Percentiles rank a stretch among this genome's conserved stretches.
These are phyloP conservation scores for Clonostachys rhizophaga DNA, from an alignment of 2,329 filamentous ascomycete species.

Conservation along the genomic window DNA sequence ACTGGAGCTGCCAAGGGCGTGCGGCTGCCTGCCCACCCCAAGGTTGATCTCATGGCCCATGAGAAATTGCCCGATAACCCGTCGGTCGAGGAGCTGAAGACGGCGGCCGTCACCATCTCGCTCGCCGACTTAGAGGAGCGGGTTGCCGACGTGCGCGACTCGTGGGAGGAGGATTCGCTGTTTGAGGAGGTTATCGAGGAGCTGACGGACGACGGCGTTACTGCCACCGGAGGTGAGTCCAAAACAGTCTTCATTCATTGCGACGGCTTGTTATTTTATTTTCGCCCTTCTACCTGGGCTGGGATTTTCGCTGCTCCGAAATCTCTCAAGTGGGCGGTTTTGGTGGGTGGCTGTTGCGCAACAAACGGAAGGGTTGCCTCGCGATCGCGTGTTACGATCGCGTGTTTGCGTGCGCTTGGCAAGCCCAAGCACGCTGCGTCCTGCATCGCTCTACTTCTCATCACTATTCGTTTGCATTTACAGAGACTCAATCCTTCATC, in stretches of 20 bases:
- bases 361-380: no score
- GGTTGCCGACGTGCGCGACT: conserved; percentile 45
- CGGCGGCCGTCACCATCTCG: conserved; percentile 25
- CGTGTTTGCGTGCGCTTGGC: no score
- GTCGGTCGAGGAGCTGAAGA: conserved; percentile 25
- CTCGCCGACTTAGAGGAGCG: conserved; percentile 44
- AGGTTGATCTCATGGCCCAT: conserved; percentile 26
- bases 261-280: conserved; percentile 28
- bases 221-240: conserved; percentile 9
- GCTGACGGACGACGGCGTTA: conserved; percentile 46
- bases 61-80: conserved; percentile 24
- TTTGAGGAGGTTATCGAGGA: conserved; percentile 60
- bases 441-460: no score
- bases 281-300: not conserved
- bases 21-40: conserved; percentile 19
- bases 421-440: no score
- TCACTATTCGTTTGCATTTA: no score
- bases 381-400: no score
- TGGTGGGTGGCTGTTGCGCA: no score
- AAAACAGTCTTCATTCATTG: no score
- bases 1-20: conserved; percentile 16
- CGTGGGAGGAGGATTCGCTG: conserved; percentile 61
- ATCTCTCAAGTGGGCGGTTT: no score
- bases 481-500: no score
- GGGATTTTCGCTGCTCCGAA: no score